These are phyloP conservation scores for Wickerhamomyces xylosicus DNA, from an alignment of 805 yeast species.

Conservation along the genomic window DNA sequence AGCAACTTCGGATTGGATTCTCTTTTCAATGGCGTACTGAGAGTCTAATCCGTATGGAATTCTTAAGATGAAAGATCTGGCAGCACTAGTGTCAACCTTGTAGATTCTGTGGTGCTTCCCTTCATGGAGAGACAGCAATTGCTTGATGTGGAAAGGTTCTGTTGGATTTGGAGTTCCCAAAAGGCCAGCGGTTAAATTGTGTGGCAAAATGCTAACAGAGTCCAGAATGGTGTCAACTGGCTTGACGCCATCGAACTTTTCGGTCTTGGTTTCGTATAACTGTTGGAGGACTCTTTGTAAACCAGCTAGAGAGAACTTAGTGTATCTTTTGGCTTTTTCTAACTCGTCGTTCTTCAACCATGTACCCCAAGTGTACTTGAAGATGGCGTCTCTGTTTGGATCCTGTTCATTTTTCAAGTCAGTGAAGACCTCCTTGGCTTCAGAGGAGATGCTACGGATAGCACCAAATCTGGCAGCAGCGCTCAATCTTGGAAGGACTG, in stretches of 20 bases:
- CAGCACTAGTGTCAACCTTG: conserved; percentile 54
- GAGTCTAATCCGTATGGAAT: conserved; percentile 76
- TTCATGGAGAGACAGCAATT: conserved; percentile 80
- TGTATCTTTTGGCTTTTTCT: conserved; percentile 69
- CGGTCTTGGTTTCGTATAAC: conserved; percentile 25
- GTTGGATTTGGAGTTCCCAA: conserved; percentile 35
- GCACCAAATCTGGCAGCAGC: no score
- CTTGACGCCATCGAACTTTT: conserved; percentile 18
- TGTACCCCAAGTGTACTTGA: conserved; percentile 90
- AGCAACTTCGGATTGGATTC: conserved; percentile 85
- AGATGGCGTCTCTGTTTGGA: conserved; percentile 62
- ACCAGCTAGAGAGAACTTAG: conserved; percentile 77
- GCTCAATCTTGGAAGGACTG: no score
- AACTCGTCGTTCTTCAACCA: conserved; percentile 76
- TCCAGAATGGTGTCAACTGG: conserved; percentile 28
- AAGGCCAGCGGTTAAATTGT: conserved; percentile 32
- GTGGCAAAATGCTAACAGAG: conserved; percentile 32
- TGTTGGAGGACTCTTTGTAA: conserved; percentile 41
- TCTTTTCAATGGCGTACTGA: conserved; percentile 50
- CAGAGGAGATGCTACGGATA: conserved; percentile 20
- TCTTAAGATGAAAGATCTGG: conserved; percentile 60
- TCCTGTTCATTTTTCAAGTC: conserved; percentile 50
- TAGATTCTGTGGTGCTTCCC: conserved; percentile 91
- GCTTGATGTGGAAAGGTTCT: conserved; percentile 43
- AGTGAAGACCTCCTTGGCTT: conserved; percentile 32